Evolutionary conservation across 2,329 filamentous ascomycete genomes (phyloP).

Genomic region (Cytospora piceae): DNA sequence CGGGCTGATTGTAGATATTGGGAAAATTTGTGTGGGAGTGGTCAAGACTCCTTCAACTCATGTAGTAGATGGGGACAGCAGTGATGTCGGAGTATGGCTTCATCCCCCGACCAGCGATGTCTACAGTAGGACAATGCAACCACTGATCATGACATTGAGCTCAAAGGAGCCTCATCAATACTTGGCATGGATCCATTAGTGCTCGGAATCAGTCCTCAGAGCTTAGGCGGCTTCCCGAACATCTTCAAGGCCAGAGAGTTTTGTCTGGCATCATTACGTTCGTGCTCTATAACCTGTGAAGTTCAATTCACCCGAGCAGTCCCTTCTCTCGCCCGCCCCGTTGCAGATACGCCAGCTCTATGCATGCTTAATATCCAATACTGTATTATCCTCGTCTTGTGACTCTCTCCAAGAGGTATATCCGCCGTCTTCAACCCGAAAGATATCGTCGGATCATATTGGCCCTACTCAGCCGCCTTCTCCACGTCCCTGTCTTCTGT

Average conservation of each 20-base stretch:
- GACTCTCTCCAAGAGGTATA: background rate
- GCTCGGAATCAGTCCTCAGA: no score
- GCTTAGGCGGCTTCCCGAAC: no score
- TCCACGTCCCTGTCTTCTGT: conserved; percentile 23
- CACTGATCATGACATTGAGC: no score
- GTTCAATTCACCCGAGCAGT: background rate
- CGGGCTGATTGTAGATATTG: no score
- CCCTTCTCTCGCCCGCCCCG: background rate
- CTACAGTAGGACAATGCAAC: no score
- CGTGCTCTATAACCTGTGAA: background rate
- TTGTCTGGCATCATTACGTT: background rate
- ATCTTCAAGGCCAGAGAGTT: background rate
- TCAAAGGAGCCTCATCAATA: no score
- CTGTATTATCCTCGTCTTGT: background rate
- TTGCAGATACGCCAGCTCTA: background rate
- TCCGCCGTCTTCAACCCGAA: background rate
- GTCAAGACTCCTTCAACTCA: no score
- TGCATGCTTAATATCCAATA: background rate
- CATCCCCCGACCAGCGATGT: no score
- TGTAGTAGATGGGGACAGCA: no score
- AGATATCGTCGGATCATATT: background rate
- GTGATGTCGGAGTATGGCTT: no score
- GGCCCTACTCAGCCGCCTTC: conserved; percentile 17
- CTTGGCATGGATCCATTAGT: no score
- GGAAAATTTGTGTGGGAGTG: no score